phyloP scores from a whole-genome alignment of 257 asterid genomes.

The Sherardia arvensis region DNA sequence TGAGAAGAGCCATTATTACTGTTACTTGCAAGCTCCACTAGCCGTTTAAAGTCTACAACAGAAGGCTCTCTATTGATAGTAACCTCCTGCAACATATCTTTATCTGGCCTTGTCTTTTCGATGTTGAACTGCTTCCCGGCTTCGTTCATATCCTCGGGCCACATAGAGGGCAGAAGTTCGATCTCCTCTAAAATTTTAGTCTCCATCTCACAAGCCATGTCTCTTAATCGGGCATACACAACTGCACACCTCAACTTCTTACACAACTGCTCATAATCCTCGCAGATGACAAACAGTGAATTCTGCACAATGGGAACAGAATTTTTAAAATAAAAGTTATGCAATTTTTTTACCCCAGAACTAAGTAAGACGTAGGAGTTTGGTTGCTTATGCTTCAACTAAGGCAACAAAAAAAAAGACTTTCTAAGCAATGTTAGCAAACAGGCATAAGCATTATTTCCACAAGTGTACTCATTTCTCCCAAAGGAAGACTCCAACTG shows the following conservation, averaged over 20 bases:
- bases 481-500: not conserved
- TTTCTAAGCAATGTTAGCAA: not conserved
- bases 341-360: not conserved
- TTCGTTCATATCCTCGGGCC: slow-evolving; percentile 88
- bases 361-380: not conserved
- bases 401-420: not conserved
- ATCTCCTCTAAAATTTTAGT: slow-evolving; percentile 51
- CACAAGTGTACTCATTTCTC: not conserved
- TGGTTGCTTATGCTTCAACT: not conserved
- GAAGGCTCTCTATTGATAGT: slow-evolving; percentile 54
- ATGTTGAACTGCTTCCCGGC: slow-evolving; percentile 72
- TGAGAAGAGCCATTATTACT: slow-evolving; percentile 87
- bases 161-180: slow-evolving; percentile 73
- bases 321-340: not conserved
- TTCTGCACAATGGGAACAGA: not conserved
- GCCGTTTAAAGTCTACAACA: slow-evolving; percentile 61
- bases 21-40: slow-evolving; percentile 57
- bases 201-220: slow-evolving; percentile 69
- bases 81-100: slow-evolving; percentile 76
- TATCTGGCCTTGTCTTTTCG: slow-evolving; percentile 62
- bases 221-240: too few species aligned
- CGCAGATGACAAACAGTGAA: not conserved
- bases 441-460: not conserved
- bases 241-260: not conserved
- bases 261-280: not conserved